Percentiles rank a stretch among this genome's conserved stretches.
phyloP scores from a whole-genome alignment of 176 grass and related monocot species.

The Oryza australiensis region DNA sequence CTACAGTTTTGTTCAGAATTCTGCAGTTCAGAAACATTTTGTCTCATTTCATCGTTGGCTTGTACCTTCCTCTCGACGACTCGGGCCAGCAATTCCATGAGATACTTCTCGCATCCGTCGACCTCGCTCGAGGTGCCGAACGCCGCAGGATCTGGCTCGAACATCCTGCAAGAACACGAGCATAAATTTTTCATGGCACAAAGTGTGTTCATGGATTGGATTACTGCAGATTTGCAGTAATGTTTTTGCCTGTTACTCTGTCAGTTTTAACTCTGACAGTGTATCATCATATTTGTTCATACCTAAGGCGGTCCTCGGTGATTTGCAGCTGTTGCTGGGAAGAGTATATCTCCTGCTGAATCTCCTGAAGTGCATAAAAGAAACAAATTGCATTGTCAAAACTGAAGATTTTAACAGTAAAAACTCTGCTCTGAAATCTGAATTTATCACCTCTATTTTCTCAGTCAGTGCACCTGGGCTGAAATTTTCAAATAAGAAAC shows the following conservation, averaged over 20 bases:
- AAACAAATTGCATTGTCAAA: not conserved
- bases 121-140: slow-evolving; percentile 40
- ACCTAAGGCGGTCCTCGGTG: slow-evolving; percentile 53
- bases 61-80: slow-evolving; percentile 54
- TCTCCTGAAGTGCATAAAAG: slow-evolving; percentile 37
- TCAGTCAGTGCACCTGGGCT: slow-evolving; percentile 44
- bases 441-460: slow-evolving; percentile 44
- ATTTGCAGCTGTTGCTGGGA: slow-evolving; percentile 60
- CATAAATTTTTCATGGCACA: not conserved
- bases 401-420: not conserved
- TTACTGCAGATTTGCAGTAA: not conserved
- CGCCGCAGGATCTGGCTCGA: slow-evolving; percentile 45
- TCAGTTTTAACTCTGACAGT: not conserved
- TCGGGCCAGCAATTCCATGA: slow-evolving; percentile 45
- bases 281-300: not conserved
- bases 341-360: slow-evolving; percentile 52
- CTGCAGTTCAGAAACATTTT: not conserved
- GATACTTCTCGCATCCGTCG: slow-evolving; percentile 53
- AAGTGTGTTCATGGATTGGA: not conserved
- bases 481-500: not conserved
- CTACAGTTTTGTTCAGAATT: not conserved
- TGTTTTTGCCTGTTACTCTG: not conserved
- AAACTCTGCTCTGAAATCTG: not conserved
- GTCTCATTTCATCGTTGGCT: not conserved
- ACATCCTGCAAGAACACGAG: slow-evolving; percentile 2